Percentiles rank a stretch among this genome's conserved stretches.
Conservation (phyloP, 2,329 filamentous ascomycete species). For the Rutstroemia sp. region DNA sequence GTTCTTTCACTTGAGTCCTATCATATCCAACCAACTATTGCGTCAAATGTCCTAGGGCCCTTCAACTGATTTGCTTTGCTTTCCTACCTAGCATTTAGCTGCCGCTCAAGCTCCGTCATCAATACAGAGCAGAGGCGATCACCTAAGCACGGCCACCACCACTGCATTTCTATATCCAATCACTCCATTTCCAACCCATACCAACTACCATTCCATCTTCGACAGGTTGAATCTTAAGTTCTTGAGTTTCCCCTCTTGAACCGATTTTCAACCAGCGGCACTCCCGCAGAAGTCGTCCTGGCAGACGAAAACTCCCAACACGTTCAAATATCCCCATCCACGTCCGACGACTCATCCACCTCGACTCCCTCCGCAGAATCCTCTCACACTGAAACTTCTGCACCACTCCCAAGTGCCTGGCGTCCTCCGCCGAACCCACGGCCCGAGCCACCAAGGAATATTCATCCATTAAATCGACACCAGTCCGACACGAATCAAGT, state of each 20-base stretch:
- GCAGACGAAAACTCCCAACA: conserved; percentile 57
- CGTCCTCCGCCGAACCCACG: neutral
- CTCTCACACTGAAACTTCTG: conserved; percentile 40
- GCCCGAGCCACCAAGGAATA: neutral
- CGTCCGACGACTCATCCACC: conserved; percentile 59
- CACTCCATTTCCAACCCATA: neutral
- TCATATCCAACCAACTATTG: neutral
- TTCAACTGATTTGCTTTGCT: neutral
- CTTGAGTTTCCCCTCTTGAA: conserved; percentile 7
- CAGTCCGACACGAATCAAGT: conserved; percentile 30
- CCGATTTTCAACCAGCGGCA: conserved; percentile 30
- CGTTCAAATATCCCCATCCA: conserved; percentile 49
- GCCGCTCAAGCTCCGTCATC: neutral
- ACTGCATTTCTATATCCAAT: neutral
- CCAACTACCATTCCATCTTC: neutral
- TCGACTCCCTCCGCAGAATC: conserved; percentile 44
- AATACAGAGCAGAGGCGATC: neutral
- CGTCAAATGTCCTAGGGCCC: neutral
- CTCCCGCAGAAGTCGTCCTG: conserved; percentile 58
- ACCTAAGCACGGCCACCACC: neutral
- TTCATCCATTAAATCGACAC: neutral
- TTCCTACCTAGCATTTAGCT: neutral
- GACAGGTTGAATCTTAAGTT: neutral
- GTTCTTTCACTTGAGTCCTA: neutral
- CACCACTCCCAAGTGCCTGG: conserved; percentile 25